Percentiles rank a stretch among this genome's conserved stretches.
These are phyloP conservation scores for Iodosphaeria phyllophila DNA, from an alignment of 2,329 filamentous ascomycete genomes.

Conservation along the genomic window DNA sequence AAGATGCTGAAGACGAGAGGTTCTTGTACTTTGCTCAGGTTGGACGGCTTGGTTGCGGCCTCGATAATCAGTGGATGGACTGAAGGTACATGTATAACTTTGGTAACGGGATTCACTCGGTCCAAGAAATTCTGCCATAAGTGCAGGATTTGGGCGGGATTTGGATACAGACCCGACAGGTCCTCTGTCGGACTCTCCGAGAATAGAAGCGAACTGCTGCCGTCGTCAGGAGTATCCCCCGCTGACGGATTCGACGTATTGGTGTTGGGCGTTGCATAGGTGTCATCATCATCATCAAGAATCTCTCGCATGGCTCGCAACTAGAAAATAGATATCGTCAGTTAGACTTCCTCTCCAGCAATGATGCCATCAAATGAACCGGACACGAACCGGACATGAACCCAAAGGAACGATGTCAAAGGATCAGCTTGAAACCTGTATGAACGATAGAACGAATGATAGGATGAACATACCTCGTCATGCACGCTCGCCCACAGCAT, in stretches of 20 bases:
- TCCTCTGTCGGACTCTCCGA: conserved; percentile 19
- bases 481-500: conserved; percentile 33
- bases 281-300: conserved; percentile 32
- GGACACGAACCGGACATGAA: background rate
- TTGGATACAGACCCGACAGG: conserved; percentile 38
- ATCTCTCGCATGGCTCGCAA: conserved; percentile 40
- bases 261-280: conserved; percentile 15
- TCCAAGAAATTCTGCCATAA: conserved; percentile 62
- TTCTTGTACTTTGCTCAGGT: conserved; percentile 37
- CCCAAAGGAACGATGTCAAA: background rate
- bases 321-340: no score
- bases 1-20: conserved; percentile 49
- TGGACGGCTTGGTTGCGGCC: conserved; percentile 34
- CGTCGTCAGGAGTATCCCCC: conserved; percentile 30
- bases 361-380: no score
- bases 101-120: conserved; percentile 44
- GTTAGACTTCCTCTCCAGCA: no score
- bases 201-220: conserved; percentile 31
- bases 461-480: conserved; percentile 27
- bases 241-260: no score
- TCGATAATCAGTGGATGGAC: conserved; percentile 47
- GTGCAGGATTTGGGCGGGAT: conserved; percentile 44
- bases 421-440: no score
- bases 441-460: no score
- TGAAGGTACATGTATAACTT: conserved; percentile 49